A percentile compares a stretch with the other conserved stretches of the same genome.
Conservation (phyloP, 2,329 filamentous ascomycete species). For the Penicillium sp. region DNA sequence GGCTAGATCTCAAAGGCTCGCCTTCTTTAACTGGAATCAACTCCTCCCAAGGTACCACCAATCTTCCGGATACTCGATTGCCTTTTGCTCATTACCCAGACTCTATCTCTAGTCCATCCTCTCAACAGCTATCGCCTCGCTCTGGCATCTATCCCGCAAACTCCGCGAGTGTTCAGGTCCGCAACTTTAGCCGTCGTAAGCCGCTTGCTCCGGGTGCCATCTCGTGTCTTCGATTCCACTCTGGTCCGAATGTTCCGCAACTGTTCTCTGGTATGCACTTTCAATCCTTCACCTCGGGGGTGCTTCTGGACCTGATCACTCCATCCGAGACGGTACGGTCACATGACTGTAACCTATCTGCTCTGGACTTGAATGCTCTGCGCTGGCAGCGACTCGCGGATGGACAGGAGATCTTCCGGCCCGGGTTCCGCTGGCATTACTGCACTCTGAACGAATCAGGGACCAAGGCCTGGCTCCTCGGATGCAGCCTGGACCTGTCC, state of each 20-base stretch:
- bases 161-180: conserved; percentile 62
- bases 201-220: conserved; percentile 78
- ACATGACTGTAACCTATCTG: conserved; percentile 86
- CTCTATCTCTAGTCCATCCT: conserved; percentile 35
- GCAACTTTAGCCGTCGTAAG: conserved; percentile 52
- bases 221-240: conserved; percentile 85
- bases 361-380: conserved; percentile 80
- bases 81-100: conserved; percentile 43
- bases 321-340: conserved; percentile 84
- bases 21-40: conserved; percentile 74
- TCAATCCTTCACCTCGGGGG: conserved; percentile 90
- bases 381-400: conserved; percentile 96
- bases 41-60: conserved; percentile 59
- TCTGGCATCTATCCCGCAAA: conserved; percentile 69
- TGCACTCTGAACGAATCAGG: conserved; percentile 94
- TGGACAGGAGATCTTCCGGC: conserved; percentile 87
- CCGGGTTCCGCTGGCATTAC: conserved; percentile 96
- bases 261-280: conserved; percentile 93
- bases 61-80: conserved; percentile 37
- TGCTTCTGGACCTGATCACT: conserved; percentile 90
- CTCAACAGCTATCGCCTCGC: conserved; percentile 39
- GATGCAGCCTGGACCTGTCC: conserved; percentile 75
- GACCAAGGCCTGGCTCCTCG: conserved; percentile 95
- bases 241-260: conserved; percentile 80
- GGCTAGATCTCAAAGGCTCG: conserved; percentile 90